Base-by-base conservation (phyloP, 1,284 basidiomycete species). In the Cutaneotrichosporon sp. region DNA sequence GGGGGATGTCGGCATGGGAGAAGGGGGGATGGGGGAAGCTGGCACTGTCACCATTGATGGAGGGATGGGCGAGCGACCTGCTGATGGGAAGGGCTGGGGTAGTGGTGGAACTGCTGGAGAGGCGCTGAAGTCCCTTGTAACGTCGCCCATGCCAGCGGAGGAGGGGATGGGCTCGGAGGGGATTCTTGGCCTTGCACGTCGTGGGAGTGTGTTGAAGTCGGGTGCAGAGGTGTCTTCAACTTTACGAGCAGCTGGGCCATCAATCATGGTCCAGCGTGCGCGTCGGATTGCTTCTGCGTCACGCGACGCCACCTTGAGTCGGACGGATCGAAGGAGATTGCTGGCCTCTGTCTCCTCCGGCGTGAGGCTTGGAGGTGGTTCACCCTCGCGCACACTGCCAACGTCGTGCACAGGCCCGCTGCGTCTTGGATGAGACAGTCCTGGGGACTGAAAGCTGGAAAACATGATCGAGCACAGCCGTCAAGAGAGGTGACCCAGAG, bases 281-380 rank as follows among this genome's bases (percentile, higher is more conserved):
- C 70, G 70, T n/a, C 69, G 63, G 70, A 75, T 75, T 0, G 74
- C 73, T 57, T 74, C 74, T 53, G 68, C 67, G 60, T 77, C 75
- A 31, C 61, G 60, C 11, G 66, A 65, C 6, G 68, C 67, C 51
- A 77, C 29, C 49, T 74, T 72, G 31, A 65, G 33, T 8, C 75
- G 47, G 2, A 68, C 75, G 7, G 69, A 67, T 45, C 71, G 65
- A 11, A 77, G 56, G 6, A 72, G 58, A 2, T 36, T 54, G 36
- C 22, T 25, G 1, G 33, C 50, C 27, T 58, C 31, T 22, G 29
- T 36, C 34, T 53, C 51, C 10, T 34, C 51, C 7, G 51, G 20
- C n/a, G 50, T 51, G n/a, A 16, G 31, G 11, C 5, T 33, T 53
- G 51, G 51, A 38, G 51, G 51, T 5, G 51, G 51, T 38, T 53